Conservation (phyloP, 2,329 filamentous ascomycete genomes). For the Aureobasidium namibiae region DNA sequence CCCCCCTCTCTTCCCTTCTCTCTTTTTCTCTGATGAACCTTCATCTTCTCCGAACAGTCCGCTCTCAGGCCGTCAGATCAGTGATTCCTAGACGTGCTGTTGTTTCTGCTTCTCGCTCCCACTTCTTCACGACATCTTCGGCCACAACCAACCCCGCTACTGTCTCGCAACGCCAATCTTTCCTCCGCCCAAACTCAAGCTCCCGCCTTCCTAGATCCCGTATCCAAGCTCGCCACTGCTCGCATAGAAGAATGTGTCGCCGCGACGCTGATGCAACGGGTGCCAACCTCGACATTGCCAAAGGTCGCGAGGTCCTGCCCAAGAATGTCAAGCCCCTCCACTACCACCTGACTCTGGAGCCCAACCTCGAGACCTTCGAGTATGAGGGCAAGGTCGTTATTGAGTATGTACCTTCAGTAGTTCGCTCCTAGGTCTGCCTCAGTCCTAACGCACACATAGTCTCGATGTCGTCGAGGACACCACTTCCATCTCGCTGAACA, state of each 20-base stretch:
- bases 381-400: constrained; percentile 80
- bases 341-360: constrained; percentile 87
- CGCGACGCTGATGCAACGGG: constrained; percentile 43
- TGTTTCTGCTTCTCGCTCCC: background rate
- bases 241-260: constrained; percentile 70
- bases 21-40: constrained; percentile 9
- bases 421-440: background rate
- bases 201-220: background rate
- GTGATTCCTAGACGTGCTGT: constrained; percentile 6
- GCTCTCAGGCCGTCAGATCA: constrained; percentile 11
- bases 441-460: constrained; percentile 27
- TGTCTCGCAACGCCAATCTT: background rate
- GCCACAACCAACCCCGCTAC: background rate
- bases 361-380: constrained; percentile 77
- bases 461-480: constrained; percentile 80
- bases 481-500: constrained; percentile 78
- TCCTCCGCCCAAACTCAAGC: constrained; percentile 1
- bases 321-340: constrained; percentile 86
- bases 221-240: constrained; percentile 51
- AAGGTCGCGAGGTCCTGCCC: constrained; percentile 76
- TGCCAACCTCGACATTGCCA: constrained; percentile 51
- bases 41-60: constrained; percentile 4
- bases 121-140: constrained; percentile 3
- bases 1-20: background rate
- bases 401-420: constrained; percentile 46